Base-by-base conservation (phyloP, 805 yeast genomes). In the Saccharomycopsis fodiens region DNA sequence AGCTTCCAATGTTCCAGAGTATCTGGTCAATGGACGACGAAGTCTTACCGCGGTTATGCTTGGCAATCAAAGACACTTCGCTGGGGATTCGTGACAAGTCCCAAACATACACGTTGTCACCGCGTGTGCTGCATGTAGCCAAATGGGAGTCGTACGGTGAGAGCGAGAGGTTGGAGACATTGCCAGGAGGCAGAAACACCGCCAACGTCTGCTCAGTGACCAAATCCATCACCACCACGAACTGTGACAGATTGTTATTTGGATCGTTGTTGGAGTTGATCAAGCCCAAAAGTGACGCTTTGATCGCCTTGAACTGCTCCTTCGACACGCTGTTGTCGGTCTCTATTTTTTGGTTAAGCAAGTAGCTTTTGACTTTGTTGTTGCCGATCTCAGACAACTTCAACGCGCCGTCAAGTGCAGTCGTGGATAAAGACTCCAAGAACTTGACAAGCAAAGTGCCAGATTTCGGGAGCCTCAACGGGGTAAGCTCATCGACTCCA, bases 81-180 rank as follows among this genome's bases (percentile, higher is more conserved):
- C 54, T 56, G 1, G 79, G 75, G 31, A 70, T 62, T 45, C 69
- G 67, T 38, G 79, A 66, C 45, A 73, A 66, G 55, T 82, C 88
- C 83, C 86, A 82, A 52, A 78, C 64, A 54, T 68, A 78, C 3
- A 82, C 63, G 41, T 67, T 72, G 57, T 82, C 86, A 2, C 89
- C 88, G 42, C 84, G 66, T 19, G 58, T 54, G 8, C 74, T 71
- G 2, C 72, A 70, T 6, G 81, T 73, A 0, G 79, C 71, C 41
- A 82, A 57, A 25, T 73, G 72, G 34, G 74, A 55, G 55, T 81
- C 85, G 57, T 69, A 75, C 0, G 85, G 83, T 0, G 83, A 79
- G 4, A 82, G 55, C 1, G 82, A 76, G 1, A 82, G 57, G 20
- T 68, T 61, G 0, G 86, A 77, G 23, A 82, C 69, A 16, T 35